Conservation (phyloP, 192 early-diverging fungal species). For the Coemansia sp. region DNA sequence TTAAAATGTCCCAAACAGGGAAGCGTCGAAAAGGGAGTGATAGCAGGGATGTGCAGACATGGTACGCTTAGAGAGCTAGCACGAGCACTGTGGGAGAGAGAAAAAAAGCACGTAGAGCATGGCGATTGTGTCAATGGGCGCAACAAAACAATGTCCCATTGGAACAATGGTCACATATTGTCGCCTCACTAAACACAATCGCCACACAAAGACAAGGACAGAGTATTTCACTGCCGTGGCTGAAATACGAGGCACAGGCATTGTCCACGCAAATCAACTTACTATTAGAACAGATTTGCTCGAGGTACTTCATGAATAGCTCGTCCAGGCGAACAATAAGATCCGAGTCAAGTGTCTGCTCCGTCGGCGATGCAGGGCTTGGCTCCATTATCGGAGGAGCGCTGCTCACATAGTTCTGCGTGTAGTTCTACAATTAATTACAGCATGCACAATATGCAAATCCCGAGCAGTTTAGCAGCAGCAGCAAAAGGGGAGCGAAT, state of each 20-base stretch:
- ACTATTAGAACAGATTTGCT: slow-evolving; percentile 68
- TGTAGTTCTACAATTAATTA: slow-evolving; percentile 39
- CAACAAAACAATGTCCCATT: background rate
- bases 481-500: background rate
- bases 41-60: background rate
- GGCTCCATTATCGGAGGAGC: slow-evolving; percentile 38
- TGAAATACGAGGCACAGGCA: background rate
- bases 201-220: background rate
- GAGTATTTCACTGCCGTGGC: slow-evolving; percentile 15
- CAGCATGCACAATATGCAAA: background rate
- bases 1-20: background rate
- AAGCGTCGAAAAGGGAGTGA: background rate
- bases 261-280: slow-evolving; percentile 31
- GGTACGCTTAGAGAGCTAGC: slow-evolving; percentile 1
- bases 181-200: slow-evolving; percentile 8
- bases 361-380: slow-evolving; percentile 41
- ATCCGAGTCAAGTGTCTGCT: slow-evolving; percentile 52
- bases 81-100: background rate
- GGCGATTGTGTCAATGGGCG: slow-evolving; percentile 1
- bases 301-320: slow-evolving; percentile 67
- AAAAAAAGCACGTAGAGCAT: background rate
- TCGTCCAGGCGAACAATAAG: slow-evolving; percentile 58
- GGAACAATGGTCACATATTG: slow-evolving; percentile 16
- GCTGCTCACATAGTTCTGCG: slow-evolving; percentile 46
- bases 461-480: background rate